A percentile compares a stretch with the other conserved stretches of the same genome.
phyloP scores from a whole-genome alignment of 2,329 filamentous ascomycete species.

The Anisogramma anomala region DNA sequence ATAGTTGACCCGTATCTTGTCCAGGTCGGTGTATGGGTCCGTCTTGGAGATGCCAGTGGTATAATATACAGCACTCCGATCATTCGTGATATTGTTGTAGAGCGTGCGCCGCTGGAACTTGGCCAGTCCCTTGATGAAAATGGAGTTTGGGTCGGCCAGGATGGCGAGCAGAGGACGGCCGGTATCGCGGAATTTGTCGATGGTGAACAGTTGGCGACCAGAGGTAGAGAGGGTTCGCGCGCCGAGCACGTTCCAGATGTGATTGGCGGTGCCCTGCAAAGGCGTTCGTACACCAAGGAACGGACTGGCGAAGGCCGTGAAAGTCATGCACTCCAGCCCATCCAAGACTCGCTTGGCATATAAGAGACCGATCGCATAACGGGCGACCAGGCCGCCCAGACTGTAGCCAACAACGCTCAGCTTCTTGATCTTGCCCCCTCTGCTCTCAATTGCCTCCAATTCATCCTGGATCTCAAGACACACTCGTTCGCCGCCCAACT shows the following conservation, averaged over 20 bases:
- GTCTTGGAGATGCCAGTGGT: conserved; percentile 67
- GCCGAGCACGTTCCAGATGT: conserved; percentile 73
- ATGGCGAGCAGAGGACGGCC: conserved; percentile 69
- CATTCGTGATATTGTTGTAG: conserved; percentile 82
- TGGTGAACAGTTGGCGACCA: conserved; percentile 75
- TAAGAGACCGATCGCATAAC: conserved; percentile 77
- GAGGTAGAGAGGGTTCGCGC: conserved; percentile 71
- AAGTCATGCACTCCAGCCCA: conserved; percentile 74
- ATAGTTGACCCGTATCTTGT: conserved; percentile 60
- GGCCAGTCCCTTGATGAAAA: conserved; percentile 71
- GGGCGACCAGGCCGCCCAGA: conserved; percentile 71
- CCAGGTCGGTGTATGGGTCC: conserved; percentile 63
- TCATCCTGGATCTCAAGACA: conserved; percentile 57
- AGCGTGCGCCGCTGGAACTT: conserved; percentile 65
- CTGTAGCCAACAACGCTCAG: conserved; percentile 86
- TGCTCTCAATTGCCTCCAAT: conserved; percentile 41
- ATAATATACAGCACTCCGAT: conserved; percentile 70
- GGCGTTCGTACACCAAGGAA: conserved; percentile 68
- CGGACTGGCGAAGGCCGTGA: conserved; percentile 82
- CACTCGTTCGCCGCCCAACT: conserved; percentile 55
- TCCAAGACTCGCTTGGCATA: conserved; percentile 73
- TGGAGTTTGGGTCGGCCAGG: conserved; percentile 69
- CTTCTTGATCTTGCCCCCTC: conserved; percentile 64
- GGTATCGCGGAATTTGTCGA: conserved; percentile 76
- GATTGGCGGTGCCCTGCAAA: conserved; percentile 51